Conservation (phyloP, 257 asterid genomes). For the Vinca minor region DNA sequence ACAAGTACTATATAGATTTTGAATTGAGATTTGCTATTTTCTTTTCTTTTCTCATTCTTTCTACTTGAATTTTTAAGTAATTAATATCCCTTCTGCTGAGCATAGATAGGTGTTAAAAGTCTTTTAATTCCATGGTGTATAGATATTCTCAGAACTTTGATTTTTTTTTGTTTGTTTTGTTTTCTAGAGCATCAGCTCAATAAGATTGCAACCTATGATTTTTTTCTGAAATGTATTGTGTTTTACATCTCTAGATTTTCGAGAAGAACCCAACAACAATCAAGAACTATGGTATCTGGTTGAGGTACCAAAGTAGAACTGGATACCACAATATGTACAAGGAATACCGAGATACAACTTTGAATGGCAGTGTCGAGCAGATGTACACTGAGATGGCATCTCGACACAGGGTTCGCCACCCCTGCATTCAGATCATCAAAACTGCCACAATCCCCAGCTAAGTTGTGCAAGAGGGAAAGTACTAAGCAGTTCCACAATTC, state of each 20-base stretch:
- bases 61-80: too few species aligned
- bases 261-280: conserved; percentile 85
- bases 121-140: too few species aligned
- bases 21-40: too few species aligned
- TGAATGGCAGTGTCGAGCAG: conserved; percentile 86
- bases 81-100: too few species aligned
- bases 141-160: neutral
- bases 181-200: too few species aligned
- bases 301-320: conserved; percentile 82
- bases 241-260: conserved; percentile 44
- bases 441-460: conserved; percentile 82
- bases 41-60: too few species aligned
- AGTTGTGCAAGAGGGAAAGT: conserved; percentile 87
- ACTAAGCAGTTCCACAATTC: conserved; percentile 76
- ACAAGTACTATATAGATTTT: too few species aligned
- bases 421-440: conserved; percentile 83
- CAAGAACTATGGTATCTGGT: conserved; percentile 84
- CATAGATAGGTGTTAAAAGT: too few species aligned
- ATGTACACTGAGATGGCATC: conserved; percentile 97
- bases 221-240: neutral
- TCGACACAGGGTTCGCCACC: conserved; percentile 78
- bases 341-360: conserved; percentile 83
- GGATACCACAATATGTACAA: conserved; percentile 92
- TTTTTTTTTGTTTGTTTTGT: too few species aligned
- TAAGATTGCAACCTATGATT: too few species aligned